Evolutionary conservation across 1,284 basidiomycete genomes (phyloP).

Genomic region (Schizophyllum amplum): DNA sequence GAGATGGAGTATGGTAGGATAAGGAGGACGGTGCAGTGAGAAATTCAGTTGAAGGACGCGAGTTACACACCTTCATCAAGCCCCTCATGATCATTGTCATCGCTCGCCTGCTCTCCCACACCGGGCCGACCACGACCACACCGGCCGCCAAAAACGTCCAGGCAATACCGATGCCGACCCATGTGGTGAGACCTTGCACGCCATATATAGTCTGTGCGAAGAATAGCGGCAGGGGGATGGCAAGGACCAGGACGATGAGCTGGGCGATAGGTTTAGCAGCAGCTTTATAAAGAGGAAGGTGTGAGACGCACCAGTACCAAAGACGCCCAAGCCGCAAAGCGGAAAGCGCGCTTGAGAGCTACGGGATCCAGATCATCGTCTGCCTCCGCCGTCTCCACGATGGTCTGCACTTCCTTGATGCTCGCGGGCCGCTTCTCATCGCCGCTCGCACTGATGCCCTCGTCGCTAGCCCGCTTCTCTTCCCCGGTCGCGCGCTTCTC

Average conservation of each 20-base stretch:
- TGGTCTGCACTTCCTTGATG: constrained; percentile 22
- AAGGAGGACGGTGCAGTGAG: too few species aligned
- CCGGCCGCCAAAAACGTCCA: constrained; percentile 77
- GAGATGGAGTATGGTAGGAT: too few species aligned
- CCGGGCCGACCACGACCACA: constrained; percentile 75
- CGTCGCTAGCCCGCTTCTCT: too few species aligned
- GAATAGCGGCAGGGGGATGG: constrained; percentile 81
- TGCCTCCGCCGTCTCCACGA: constrained; percentile 25
- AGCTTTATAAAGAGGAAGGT: not conserved
- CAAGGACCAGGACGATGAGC: constrained; percentile 58
- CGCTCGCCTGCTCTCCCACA: constrained; percentile 74
- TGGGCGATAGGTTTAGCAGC: constrained; percentile 18
- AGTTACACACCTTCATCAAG: constrained; percentile 45
- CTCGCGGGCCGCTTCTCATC: constrained; percentile 24
- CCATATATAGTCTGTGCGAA: constrained; percentile 70
- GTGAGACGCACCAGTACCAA: constrained; percentile 48
- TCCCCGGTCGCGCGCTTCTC: too few species aligned
- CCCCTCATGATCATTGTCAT: constrained; percentile 52
- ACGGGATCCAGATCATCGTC: constrained; percentile 56
- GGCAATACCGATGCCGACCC: constrained; percentile 73
- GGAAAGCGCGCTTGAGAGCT: constrained; percentile 62
- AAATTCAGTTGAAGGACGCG: not conserved
- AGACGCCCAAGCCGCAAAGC: constrained; percentile 69
- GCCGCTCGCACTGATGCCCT: not conserved
- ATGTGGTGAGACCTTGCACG: constrained; percentile 60